Percentiles rank a stretch among this genome's conserved stretches.
Conservation (phyloP, 345 rosid species). For the Populus alba region DNA sequence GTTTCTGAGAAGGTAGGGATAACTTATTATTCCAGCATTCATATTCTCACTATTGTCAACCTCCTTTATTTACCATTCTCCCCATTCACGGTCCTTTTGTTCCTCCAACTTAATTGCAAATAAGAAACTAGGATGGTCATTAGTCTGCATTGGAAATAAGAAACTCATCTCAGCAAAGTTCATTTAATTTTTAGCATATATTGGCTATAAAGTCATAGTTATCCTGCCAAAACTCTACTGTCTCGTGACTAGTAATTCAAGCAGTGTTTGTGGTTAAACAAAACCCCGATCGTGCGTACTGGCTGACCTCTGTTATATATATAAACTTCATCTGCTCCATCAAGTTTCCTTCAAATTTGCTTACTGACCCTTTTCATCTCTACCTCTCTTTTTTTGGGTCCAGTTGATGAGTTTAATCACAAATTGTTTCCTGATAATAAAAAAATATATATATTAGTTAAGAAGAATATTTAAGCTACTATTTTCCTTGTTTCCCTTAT, state of each 20-base stretch:
- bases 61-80: background rate
- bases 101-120: background rate
- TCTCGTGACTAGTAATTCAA: background rate
- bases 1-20: constrained; percentile 49
- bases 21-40: background rate
- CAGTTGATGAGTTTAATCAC: background rate
- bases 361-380: background rate
- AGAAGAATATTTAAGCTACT: background rate
- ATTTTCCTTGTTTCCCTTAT: background rate
- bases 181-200: background rate
- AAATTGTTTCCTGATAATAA: background rate
- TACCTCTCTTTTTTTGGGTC: background rate
- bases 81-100: background rate
- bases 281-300: background rate
- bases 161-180: background rate
- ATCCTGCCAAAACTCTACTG: background rate
- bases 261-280: background rate
- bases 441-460: background rate
- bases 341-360: background rate
- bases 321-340: background rate
- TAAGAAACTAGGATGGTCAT: background rate
- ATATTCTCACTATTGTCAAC: background rate
- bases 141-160: background rate
- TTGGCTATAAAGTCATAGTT: background rate
- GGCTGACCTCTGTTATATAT: background rate